Evolutionary conservation across 192 early-diverging fungal genomes (phyloP), one percentile per base, ranked within the genome.

Genomic region (Entomortierella beljakovae): DNA sequence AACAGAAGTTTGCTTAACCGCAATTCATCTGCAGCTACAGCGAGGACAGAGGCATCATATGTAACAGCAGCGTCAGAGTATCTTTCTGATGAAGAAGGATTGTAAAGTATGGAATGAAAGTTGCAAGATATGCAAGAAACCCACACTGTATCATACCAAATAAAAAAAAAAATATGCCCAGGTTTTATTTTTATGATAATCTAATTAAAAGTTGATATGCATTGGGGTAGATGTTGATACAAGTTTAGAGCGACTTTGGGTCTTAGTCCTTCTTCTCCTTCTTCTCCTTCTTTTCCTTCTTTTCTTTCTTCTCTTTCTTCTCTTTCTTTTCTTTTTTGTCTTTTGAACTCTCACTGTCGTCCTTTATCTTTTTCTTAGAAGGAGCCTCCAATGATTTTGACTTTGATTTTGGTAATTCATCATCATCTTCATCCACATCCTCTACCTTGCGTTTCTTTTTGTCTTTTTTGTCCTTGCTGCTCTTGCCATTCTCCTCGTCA

Each of bases 401-500:
- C 33, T 46, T 57, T 16, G 25, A 25, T 25, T 56, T 67, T 55
- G 35, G 42, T 34, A 2, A 20, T 18, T 10, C 58, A 32, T 65
- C 43, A 18, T 31, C 38, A 22, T 66, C 63, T 2, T 66, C 56
- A 25, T 57, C 70, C 34, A 48, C 64, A 3, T 60, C 49, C 50
- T 74, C 57, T 13, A 28, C 51, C 48, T 74, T 61, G 37, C 53
- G 54, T 34, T 65, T 64, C 56, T 61, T 42, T n/a, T 64, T 62
- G 6, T 57, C 28, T 43, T 81, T 71, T 68, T 75, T 71, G 28
- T 50, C 20, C 64, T 68, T 82, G 38, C 50, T 76, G n/a, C 34
- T 65, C 34, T 29, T 33, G 18, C 55, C 50, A 31, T 32, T 35
- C 7, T 46, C 26, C 8, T 60, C 23, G 10, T 49, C 53, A 10